Conservation (phyloP, 2,329 filamentous ascomycete species). For the Alternaria sp. region DNA sequence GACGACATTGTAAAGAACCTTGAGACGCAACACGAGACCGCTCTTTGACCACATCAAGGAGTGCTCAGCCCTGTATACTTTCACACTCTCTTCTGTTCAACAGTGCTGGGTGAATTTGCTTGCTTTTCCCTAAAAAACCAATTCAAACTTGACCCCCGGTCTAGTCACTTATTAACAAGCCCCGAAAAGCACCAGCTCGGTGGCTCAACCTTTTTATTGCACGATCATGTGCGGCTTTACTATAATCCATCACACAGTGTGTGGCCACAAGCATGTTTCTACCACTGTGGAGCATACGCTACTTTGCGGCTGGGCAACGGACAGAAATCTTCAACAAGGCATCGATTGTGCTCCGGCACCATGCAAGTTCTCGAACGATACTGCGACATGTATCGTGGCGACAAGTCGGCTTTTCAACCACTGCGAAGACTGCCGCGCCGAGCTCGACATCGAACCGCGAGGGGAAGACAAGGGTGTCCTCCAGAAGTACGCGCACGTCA, state of each 20-base stretch:
- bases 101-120: not conserved
- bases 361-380: not conserved
- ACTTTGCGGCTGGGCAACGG: not conserved
- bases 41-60: not conserved
- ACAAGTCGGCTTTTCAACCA: not conserved
- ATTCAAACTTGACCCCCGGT: not conserved
- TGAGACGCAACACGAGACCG: not conserved
- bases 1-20: not conserved
- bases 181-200: not conserved
- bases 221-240: slow-evolving; percentile 2
- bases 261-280: not conserved
- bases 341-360: not conserved
- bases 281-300: not conserved
- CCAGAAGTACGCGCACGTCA: not conserved
- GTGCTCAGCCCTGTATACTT: not conserved
- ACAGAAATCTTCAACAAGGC: not conserved
- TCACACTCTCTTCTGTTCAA: not conserved
- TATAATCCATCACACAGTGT: not conserved
- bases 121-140: not conserved
- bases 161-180: not conserved
- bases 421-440: not conserved
- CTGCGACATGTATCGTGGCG: not conserved
- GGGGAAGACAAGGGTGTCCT: not conserved
- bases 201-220: not conserved
- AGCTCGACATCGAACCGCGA: not conserved